These are phyloP conservation scores for Ilex paraguariensis DNA, from an alignment of 305 asterid genomes.

Conservation along the genomic window DNA sequence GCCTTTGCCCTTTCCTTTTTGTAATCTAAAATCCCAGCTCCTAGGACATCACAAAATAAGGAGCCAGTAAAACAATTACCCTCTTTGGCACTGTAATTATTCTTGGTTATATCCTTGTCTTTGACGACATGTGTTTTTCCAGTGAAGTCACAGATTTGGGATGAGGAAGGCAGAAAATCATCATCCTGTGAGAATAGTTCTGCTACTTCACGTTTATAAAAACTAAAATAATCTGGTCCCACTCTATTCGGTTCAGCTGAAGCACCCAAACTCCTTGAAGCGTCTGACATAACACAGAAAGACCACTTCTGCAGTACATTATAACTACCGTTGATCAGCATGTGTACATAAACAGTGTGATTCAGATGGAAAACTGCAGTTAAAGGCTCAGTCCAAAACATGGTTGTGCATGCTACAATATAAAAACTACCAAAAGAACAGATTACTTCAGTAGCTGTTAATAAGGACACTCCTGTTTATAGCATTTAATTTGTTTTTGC, in stretches of 20 bases:
- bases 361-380: no score
- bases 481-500: no score
- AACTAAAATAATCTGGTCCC: conserved; percentile 75
- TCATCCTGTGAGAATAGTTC: conserved; percentile 51
- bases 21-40: conserved; percentile 48
- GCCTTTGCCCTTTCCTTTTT: conserved; percentile 49
- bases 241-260: conserved; percentile 14
- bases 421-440: no score
- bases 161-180: conserved; percentile 28
- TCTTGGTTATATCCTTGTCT: conserved; percentile 18
- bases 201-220: conserved; percentile 40
- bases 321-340: not conserved
- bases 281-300: conserved; percentile 33
- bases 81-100: conserved; percentile 18
- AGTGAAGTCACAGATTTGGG: conserved; percentile 19
- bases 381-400: no score
- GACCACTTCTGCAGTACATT: conserved; percentile 11
- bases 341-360: no score
- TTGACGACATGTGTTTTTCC: conserved; percentile 17
- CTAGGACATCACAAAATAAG: conserved; percentile 52
- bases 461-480: no score
- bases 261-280: conserved; percentile 17
- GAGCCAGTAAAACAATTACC: conserved; percentile 14
- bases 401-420: no score
- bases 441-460: no score